A percentile compares a stretch with the other conserved stretches of the same genome.
Conservation (phyloP, 2,329 filamentous ascomycete species). For the Trichophyton verrucosum region DNA sequence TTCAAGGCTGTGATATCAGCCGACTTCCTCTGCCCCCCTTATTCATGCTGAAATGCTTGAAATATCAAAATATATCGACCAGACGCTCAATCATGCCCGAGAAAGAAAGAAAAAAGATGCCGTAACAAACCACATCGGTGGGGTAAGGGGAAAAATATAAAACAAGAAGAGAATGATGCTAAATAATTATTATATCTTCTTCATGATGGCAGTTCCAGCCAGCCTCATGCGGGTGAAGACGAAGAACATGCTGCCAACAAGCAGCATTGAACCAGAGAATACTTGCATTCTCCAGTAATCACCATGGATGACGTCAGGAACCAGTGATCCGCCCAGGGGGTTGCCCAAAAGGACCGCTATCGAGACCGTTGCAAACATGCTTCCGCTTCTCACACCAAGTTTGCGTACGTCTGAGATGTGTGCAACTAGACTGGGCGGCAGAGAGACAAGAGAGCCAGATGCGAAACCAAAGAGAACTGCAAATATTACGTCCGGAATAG, state of each 20-base stretch:
- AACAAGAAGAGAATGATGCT: not conserved
- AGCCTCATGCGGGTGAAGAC: slow-evolving; percentile 26
- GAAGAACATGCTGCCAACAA: slow-evolving; percentile 32
- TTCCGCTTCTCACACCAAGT: slow-evolving; percentile 56
- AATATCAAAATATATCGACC: not conserved
- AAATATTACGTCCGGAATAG: slow-evolving; percentile 46
- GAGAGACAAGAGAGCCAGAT: slow-evolving; percentile 52
- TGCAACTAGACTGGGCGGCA: slow-evolving; percentile 52
- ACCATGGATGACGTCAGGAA: slow-evolving; percentile 38
- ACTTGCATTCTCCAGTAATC: slow-evolving; percentile 50
- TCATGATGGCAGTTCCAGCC: slow-evolving; percentile 19
- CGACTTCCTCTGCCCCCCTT: not conserved
- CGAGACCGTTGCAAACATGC: slow-evolving; percentile 48
- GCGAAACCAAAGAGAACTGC: slow-evolving; percentile 57
- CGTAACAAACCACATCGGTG: too few relatives aligned
- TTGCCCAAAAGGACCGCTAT: slow-evolving; percentile 55
- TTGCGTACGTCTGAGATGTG: slow-evolving; percentile 59
- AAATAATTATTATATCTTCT: slow-evolving; percentile 19
- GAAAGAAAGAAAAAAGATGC: too few relatives aligned
- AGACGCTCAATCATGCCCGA: not conserved
- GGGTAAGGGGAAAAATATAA: not conserved
- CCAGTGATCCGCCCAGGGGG: slow-evolving; percentile 54
- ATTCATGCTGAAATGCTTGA: not conserved
- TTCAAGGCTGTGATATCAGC: not conserved
- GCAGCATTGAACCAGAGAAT: slow-evolving; percentile 48